phyloP scores from a whole-genome alignment of 2,329 filamentous ascomycete genomes.

The Fusarium chuoi region DNA sequence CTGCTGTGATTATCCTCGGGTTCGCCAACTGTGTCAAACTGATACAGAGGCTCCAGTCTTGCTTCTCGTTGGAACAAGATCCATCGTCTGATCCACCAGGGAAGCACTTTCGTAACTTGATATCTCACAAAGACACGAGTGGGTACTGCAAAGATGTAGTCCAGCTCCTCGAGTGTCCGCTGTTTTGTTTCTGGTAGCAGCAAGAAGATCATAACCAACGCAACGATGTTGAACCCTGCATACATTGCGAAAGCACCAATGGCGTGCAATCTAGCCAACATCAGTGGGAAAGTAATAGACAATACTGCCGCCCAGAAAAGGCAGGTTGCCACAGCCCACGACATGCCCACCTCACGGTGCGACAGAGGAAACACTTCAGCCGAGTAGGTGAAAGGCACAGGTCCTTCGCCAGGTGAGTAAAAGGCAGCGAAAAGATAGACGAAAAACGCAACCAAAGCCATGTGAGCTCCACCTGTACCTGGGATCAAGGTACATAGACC shows the following conservation, averaged over 20 bases:
- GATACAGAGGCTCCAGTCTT: slow-evolving; percentile 55
- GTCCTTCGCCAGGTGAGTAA: slow-evolving; percentile 67
- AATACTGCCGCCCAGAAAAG: slow-evolving; percentile 69
- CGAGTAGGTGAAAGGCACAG: slow-evolving; percentile 74
- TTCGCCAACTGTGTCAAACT: slow-evolving; percentile 50
- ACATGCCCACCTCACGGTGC: slow-evolving; percentile 78
- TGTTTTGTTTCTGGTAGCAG: slow-evolving; percentile 70
- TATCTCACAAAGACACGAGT: slow-evolving; percentile 67
- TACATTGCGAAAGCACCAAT: slow-evolving; percentile 66
- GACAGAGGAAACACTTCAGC: slow-evolving; percentile 77
- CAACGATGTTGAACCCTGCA: slow-evolving; percentile 64
- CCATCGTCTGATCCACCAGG: slow-evolving; percentile 70
- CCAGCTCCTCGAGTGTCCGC: slow-evolving; percentile 64
- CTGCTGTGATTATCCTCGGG: slow-evolving; percentile 47
- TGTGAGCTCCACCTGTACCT: slow-evolving; percentile 45
- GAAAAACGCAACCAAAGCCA: slow-evolving; percentile 64
- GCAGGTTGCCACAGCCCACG: slow-evolving; percentile 73
- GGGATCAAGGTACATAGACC: slow-evolving; percentile 64
- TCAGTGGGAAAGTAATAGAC: slow-evolving; percentile 71
- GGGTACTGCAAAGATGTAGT: slow-evolving; percentile 70
- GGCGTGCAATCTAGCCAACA: slow-evolving; percentile 58
- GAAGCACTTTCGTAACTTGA: slow-evolving; percentile 65
- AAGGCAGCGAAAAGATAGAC: slow-evolving; percentile 65
- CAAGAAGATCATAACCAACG: slow-evolving; percentile 66
- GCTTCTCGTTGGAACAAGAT: slow-evolving; percentile 61